Base-by-base conservation (phyloP, 2,329 filamentous ascomycete species). In the Chrysoporthe cubensis region DNA sequence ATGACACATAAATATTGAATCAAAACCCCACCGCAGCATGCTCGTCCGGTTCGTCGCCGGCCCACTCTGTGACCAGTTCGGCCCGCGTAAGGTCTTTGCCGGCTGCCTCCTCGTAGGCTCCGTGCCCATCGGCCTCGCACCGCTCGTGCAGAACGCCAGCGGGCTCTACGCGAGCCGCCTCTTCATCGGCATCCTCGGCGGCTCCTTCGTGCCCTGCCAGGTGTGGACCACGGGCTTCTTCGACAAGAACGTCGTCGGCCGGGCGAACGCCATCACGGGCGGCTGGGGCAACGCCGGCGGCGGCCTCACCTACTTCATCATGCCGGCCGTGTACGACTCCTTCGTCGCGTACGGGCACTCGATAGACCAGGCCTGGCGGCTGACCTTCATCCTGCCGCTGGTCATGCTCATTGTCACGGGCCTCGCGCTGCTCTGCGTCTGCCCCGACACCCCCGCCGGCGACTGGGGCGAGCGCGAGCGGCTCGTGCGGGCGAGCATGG, bases 151-250 rank as follows among this genome's bases (percentile, higher is more conserved):
- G 60, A 89, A 85, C 64, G 88, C 88, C 6, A 80, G 79, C 4
- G 90, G 91, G 9, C 85, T 95, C n/a, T 90, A 93, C 72, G 80
- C 87, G 26, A 85, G 91, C 60, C 88, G 92, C 57, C 95, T 95
- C 82, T 94, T 94, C 79, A 88, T 94, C 71, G 91, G 91, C 69
- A 90, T 95, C 56, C 86, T 95, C 0, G 92, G 92, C 52, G 91
- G 90, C 2, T 87, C 88, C 1, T 95, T 95, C 73, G 92, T 95
- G 0, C 92, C 92, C 14, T 97, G 93, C 77, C 93, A 96, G 76
- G 94, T 97, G 7, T 97, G 94, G 93, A 92, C 91, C 11, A 97
- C 93, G 0, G 93, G 90, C 0, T 97, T 97, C 83, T 97, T 93
- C 77, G 94, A 97, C 80, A 96, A 94, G 82, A 96, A 94, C 74